A percentile compares a stretch with the other conserved stretches of the same genome.
Evolutionary conservation across 768 basidiomycete genomes (phyloP).

Genomic region (Trametes cinnabarina): DNA sequence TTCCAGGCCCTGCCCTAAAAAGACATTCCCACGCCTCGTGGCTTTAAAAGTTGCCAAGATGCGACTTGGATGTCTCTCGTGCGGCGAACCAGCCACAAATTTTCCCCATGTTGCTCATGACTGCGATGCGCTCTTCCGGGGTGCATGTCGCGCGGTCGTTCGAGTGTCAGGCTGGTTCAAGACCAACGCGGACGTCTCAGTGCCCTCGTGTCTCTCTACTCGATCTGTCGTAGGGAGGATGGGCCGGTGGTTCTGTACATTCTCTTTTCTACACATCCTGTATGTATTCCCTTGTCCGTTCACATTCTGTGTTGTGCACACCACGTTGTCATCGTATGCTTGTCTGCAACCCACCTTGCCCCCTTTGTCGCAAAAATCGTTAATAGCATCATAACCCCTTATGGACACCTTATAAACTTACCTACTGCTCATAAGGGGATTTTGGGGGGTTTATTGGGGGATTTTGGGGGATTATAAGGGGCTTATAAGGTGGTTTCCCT

Average conservation of each 20-base stretch:
- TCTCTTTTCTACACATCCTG: neutral
- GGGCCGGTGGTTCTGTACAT: conserved; percentile 75
- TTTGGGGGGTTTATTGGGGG: too few relatives aligned
- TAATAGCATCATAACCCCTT: too few relatives aligned
- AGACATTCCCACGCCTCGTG: neutral
- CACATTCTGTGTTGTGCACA: too few relatives aligned
- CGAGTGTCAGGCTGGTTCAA: conserved; percentile 86
- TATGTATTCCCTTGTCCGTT: too few relatives aligned
- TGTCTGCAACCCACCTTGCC: too few relatives aligned
- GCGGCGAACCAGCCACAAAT: conserved; percentile 77
- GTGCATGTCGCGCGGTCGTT: conserved; percentile 60
- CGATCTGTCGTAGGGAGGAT: conserved; percentile 46
- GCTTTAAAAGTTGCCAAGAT: neutral
- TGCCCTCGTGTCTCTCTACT: conserved; percentile 59
- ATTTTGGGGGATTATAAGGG: too few relatives aligned
- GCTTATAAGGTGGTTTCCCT: too few relatives aligned
- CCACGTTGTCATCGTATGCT: too few relatives aligned
- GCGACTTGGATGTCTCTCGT: conserved; percentile 42
- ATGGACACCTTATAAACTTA: too few relatives aligned
- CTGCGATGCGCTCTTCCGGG: conserved; percentile 38
- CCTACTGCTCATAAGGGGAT: too few relatives aligned
- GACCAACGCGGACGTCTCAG: conserved; percentile 79
- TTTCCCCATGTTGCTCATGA: conserved; percentile 92
- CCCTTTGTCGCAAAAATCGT: too few relatives aligned
- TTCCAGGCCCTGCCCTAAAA: conserved; percentile 20